Evolutionary conservation across 345 rosid species (phyloP).

Genomic region (Anastatica hierochuntica): DNA sequence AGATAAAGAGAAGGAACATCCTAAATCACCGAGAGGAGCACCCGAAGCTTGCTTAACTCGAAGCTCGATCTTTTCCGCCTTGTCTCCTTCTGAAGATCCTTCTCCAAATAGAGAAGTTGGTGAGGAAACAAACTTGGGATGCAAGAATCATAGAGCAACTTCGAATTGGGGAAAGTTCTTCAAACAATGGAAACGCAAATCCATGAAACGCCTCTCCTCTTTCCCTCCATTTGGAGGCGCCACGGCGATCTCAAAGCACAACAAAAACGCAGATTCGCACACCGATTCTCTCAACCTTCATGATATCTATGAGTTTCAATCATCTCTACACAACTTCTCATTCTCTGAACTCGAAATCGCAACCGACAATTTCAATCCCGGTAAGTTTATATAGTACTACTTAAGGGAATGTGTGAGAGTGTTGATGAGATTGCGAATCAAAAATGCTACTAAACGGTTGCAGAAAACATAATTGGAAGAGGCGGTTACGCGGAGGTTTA

Average conservation of each 20-base stretch:
- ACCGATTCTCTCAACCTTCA: conserved; percentile 35
- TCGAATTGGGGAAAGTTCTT: conserved; percentile 64
- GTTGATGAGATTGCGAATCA: too few species aligned
- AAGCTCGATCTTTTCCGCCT: conserved; percentile 9
- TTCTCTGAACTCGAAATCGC: conserved; percentile 52
- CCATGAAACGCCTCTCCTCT: conserved; percentile 40
- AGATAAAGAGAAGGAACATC: conserved; percentile 37
- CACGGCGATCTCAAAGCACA: conserved; percentile 28
- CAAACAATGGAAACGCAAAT: conserved; percentile 51
- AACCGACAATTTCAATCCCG: conserved; percentile 54
- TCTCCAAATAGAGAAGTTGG: conserved; percentile 9
- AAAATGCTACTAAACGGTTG: too few species aligned
- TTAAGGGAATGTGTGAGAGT: too few species aligned
- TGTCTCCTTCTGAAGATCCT: conserved; percentile 9
- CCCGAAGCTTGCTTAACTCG: conserved; percentile 45
- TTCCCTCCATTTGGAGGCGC: conserved; percentile 33
- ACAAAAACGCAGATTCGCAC: conserved; percentile 30
- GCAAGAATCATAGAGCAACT: conserved; percentile 29
- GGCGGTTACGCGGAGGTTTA: conserved; percentile 94
- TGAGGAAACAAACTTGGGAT: background rate
- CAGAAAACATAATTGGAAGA: conserved; percentile 74
- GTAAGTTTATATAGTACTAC: too few species aligned
- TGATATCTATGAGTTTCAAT: conserved; percentile 47
- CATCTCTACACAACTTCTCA: conserved; percentile 50
- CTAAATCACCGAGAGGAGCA: conserved; percentile 54